These are phyloP conservation scores for Aaosphaeria arxii DNA, from an alignment of 2,329 filamentous ascomycete genomes.

Conservation along the genomic window DNA sequence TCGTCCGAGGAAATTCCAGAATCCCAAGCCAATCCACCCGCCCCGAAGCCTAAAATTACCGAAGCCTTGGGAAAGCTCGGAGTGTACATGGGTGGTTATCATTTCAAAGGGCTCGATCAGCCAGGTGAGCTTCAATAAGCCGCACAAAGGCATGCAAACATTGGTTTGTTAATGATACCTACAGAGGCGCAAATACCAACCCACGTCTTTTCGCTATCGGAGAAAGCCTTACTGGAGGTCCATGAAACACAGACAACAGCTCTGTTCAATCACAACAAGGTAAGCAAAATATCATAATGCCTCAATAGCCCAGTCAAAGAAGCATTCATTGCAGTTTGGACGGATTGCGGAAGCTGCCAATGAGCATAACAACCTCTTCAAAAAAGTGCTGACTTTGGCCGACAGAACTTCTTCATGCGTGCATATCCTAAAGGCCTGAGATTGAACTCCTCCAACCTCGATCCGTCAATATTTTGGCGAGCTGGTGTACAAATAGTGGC, in stretches of 20 bases:
- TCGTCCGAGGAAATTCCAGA: conserved; percentile 41
- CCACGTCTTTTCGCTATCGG: conserved; percentile 64
- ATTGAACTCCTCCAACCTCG: conserved; percentile 80
- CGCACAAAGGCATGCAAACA: too few relatives aligned
- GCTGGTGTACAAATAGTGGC: conserved; percentile 88
- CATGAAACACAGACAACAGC: conserved; percentile 53
- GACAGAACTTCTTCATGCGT: conserved; percentile 69
- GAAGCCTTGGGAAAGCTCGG: conserved; percentile 70
- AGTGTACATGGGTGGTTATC: conserved; percentile 82
- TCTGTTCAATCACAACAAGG: conserved; percentile 77
- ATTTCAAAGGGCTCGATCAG: conserved; percentile 70
- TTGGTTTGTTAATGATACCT: conserved; percentile 1
- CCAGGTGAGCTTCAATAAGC: conserved; percentile 36
- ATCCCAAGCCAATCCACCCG: conserved; percentile 49
- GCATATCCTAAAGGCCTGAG: conserved; percentile 82
- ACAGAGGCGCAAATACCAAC: conserved; percentile 51
- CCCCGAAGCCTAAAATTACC: conserved; percentile 60
- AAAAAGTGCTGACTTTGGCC: too few relatives aligned
- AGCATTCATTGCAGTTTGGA: not conserved
- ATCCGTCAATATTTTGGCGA: conserved; percentile 82
- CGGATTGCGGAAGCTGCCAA: not conserved
- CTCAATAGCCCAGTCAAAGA: too few relatives aligned
- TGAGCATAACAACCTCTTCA: too few relatives aligned
- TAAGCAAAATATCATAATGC: not conserved
- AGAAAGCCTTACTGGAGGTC: conserved; percentile 64